A percentile compares a stretch with the other conserved stretches of the same genome.
Evolutionary conservation across 345 rosid species (phyloP).

Genomic region (Jatropha curcas): DNA sequence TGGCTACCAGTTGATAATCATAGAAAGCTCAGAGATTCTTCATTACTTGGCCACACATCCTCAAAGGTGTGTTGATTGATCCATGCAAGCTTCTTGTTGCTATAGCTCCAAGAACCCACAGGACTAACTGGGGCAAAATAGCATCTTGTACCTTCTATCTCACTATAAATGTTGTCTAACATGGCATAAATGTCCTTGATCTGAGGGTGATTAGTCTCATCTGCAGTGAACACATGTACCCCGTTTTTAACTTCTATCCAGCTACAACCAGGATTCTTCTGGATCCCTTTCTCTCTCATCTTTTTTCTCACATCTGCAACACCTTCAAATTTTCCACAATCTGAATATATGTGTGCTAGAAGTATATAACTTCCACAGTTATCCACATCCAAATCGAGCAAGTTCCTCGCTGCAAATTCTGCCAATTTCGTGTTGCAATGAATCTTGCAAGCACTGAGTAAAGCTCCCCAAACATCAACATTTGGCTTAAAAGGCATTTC

Average conservation of each 20-base stretch:
- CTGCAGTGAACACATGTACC: constrained; percentile 25
- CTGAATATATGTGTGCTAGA: constrained; percentile 24
- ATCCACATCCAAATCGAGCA: constrained; percentile 19
- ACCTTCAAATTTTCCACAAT: constrained; percentile 25
- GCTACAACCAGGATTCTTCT: constrained; percentile 25
- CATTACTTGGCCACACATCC: too few species aligned
- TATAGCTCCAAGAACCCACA: constrained; percentile 5
- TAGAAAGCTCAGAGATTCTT: background rate
- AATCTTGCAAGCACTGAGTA: constrained; percentile 27
- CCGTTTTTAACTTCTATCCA: constrained; percentile 23
- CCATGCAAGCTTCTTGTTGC: constrained; percentile 7
- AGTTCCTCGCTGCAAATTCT: constrained; percentile 21
- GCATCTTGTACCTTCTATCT: background rate
- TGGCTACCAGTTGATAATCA: background rate
- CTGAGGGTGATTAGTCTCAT: constrained; percentile 16
- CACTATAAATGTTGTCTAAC: background rate
- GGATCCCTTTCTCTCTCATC: constrained; percentile 21
- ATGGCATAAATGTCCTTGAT: constrained; percentile 11
- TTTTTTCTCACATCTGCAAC: constrained; percentile 42
- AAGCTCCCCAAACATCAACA: constrained; percentile 25
- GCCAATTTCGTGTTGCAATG: constrained; percentile 22
- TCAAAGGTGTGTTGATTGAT: background rate
- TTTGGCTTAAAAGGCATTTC: constrained; percentile 29
- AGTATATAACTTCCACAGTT: constrained; percentile 18
- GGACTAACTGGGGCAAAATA: background rate